These are phyloP conservation scores for Chlorella sp. DNA, from an alignment of 139 green algal genomes.

Conservation along the genomic window DNA sequence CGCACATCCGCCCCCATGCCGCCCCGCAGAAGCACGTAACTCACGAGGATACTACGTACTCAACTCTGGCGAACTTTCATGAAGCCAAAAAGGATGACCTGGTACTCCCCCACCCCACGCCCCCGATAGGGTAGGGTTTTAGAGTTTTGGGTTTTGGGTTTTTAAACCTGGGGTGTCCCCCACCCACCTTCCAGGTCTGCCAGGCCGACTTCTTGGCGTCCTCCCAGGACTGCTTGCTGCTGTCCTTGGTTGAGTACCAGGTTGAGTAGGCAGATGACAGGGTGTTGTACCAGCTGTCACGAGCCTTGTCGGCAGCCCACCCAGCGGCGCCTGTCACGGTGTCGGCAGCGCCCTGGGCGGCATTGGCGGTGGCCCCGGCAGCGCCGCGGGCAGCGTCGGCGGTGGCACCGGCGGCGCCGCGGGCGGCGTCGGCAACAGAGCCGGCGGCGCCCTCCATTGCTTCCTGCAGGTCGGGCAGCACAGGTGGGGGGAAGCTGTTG, in stretches of 20 bases:
- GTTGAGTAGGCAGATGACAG: background rate
- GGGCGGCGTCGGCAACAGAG: background rate
- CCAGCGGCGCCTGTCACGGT: background rate
- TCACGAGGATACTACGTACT: too few relatives aligned
- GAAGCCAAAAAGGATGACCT: too few relatives aligned
- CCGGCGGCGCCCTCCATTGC: background rate
- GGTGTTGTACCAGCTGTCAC: background rate
- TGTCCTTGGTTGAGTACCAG: conserved; percentile 25
- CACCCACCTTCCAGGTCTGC: conserved; percentile 35
- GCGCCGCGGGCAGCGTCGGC: background rate
- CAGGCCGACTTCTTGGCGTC: conserved; percentile 38
- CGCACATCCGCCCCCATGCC: background rate
- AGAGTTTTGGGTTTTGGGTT: too few relatives aligned
- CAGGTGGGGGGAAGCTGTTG: background rate
- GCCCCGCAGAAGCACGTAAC: too few relatives aligned
- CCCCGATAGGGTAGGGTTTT: too few relatives aligned
- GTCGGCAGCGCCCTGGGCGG: background rate
- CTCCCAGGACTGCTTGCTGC: conserved; percentile 35
- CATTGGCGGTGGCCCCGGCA: background rate
- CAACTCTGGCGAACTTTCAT: too few relatives aligned
- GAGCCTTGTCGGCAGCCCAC: conserved; percentile 18
- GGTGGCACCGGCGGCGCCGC: background rate
- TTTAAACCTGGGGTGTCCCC: too few relatives aligned
- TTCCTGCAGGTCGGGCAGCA: background rate
- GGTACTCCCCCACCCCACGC: too few relatives aligned